Base-by-base conservation (phyloP, 2,329 filamentous ascomycete species). In the Aspergillus sclerotialis region DNA sequence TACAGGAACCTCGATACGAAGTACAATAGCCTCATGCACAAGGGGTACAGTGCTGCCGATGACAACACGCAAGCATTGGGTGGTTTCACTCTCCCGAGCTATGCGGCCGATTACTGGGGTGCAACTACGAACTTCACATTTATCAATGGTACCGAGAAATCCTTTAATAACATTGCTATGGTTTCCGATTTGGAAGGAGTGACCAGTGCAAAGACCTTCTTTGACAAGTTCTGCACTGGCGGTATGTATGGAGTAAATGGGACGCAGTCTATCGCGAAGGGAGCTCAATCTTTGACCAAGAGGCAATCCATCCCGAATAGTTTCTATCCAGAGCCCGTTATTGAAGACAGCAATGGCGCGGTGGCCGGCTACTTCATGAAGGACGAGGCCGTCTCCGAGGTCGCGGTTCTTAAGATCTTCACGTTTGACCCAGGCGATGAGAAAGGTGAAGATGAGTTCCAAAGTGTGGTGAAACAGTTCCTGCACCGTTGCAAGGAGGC, bases 401-500 rank as follows among this genome's bases (percentile, higher is more conserved):
- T 23, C 19, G 19, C 19, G 19, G 19, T 23, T 10, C 19, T 23
- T 23, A 23, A 23, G 7, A 35, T 35, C n/a, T 28, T 35, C 16
- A 24, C 33, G 6, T 35, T 29, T 29, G 33, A 35, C 17, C 16
- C 27, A 14, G 27, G 26, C 18, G 29, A 28, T 23, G 10, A 23
- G 7, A 23, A 23, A 10, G 10, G 10, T 6, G 19, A 23, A 10
- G 10, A 23, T 10, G 19, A 23, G 19, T 23, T 23, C 19, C 19
- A 23, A 23, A 23, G 19, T 10, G 19, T 23, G 19, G 19, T 23
- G 19, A 23, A 23, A 10, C 19, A 53, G 8, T 56, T 56, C 33
- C 23, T 57, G 13, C 36, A 43, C 5, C 52, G 55, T 23, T 52
- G 47, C 34, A 49, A 45, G 10, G 32, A 33, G 2, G 60, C 61